Percentiles rank a stretch among this genome's conserved stretches.
Evolutionary conservation across 164 flowering plant genomes (phyloP).

Genomic region (Macadamia integrifolia): DNA sequence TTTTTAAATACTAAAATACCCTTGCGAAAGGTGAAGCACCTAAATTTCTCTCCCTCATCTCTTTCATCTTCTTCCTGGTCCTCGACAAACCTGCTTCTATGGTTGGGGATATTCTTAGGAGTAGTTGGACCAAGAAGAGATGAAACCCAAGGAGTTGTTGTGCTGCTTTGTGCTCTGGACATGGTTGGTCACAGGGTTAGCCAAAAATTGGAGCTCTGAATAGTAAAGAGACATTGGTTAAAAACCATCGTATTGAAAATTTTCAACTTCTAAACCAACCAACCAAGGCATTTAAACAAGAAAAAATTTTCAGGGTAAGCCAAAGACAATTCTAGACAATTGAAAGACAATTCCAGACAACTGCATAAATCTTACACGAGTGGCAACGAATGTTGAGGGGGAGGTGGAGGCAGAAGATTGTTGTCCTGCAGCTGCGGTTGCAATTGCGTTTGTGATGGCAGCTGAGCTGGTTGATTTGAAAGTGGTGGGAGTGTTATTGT

Average conservation of each 20-base stretch:
- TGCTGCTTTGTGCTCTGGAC: no score
- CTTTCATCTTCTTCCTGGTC: no score
- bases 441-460: not conserved
- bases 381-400: slow-evolving; percentile 24
- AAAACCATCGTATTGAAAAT: not conserved
- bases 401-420: slow-evolving; percentile 9
- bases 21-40: no score
- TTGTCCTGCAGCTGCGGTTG: not conserved
- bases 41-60: no score
- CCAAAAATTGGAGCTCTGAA: no score
- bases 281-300: not conserved
- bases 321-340: not conserved
- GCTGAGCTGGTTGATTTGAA: not conserved
- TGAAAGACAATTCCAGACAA: no score
- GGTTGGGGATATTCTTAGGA: no score
- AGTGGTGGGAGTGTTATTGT: not conserved
- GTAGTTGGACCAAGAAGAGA: no score
- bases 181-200: no score
- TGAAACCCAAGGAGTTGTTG: no score
- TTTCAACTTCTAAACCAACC: not conserved
- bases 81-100: no score
- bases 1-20: no score
- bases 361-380: slow-evolving; percentile 25
- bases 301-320: not conserved
- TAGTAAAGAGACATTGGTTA: not conserved